Evolutionary conservation across 192 early-diverging fungal genomes (phyloP), one percentile per base, ranked within the genome.

Genomic region (Coemansia brasiliensis): DNA sequence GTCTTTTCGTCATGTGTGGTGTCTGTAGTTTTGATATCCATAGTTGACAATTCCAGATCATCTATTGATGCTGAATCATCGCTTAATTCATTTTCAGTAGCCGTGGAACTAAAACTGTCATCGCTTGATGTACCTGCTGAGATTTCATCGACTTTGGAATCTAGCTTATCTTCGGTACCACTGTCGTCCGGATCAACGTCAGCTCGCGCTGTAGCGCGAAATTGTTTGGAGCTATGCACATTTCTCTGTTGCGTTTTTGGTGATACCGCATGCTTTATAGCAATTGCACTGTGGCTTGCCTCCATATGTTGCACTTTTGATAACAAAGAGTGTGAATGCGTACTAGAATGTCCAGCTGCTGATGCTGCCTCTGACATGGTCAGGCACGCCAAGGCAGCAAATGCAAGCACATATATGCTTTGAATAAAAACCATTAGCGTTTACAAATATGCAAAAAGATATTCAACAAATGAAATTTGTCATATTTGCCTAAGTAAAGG

Each of bases 151-250:
- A 69, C 26, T 35, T 5, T 7, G 6, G 32, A 35, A 12, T 32
- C 43, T 2, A 21, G n/a, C n/a, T 45, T 60, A 2, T 59, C 39
- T 11, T 62, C 61, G 10, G 65, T 65, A 1, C 32, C 53, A 9
- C 21, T 21, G 22, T 45, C 18, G 4, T 16, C 43, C 16, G 15
- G n/a, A 35, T 35, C 32, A 35, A 35, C 32, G 10, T 35, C 32
- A 35, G 32, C 32, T 35, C 32, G 32, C 32, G 32, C 8, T 12
- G 72, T 74, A 37, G 72, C 72, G 7, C 48, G 57, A 2, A 74
- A 65, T 42, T 61, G 72, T 61, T 74, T 74, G 24, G 72, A 60
- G 41, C 55, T 74, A 11, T 49, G 61, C 4, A 64, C 32, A 24
- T 49, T 54, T 5, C 55, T 48, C 11, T 32, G 44, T 20, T 7